Evolutionary conservation across 2,329 filamentous ascomycete genomes (phyloP).

Genomic region (Diaporthe citrichinensis): DNA sequence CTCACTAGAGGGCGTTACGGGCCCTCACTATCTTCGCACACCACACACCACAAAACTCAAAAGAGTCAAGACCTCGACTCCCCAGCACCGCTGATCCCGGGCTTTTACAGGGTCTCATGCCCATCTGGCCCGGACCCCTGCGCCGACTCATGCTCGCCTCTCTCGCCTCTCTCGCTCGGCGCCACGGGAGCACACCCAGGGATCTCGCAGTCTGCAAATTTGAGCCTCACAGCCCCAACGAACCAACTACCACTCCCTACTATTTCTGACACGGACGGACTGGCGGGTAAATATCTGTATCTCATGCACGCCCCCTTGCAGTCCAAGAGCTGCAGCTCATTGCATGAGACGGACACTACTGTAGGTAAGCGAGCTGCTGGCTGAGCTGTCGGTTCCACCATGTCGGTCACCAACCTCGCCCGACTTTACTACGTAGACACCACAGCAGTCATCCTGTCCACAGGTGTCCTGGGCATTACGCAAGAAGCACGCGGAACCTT

Average conservation of each 20-base stretch:
- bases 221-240: conserved; percentile 22
- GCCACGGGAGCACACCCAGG: conserved; percentile 19
- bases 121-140: too few species aligned
- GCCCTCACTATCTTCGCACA: background rate
- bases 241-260: conserved; percentile 6
- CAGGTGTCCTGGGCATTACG: conserved; percentile 3
- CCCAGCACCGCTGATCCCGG: conserved; percentile 25
- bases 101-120: background rate
- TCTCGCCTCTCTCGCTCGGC: background rate
- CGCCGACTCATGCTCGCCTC: background rate
- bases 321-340: conserved; percentile 1
- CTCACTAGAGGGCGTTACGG: background rate
- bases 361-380: conserved; percentile 22
- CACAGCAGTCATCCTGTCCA: conserved; percentile 5
- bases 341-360: conserved; percentile 26
- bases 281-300: conserved; percentile 24
- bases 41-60: conserved; percentile 1
- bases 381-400: conserved; percentile 27
- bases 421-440: conserved; percentile 13
- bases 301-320: conserved; percentile 27
- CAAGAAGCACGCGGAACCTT: conserved; percentile 6
- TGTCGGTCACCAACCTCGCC: conserved; percentile 14
- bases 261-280: conserved; percentile 25
- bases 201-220: conserved; percentile 9
- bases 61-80: conserved; percentile 24